phyloP scores from a whole-genome alignment of 1,139 yeast species.

The Lodderomyces beijingensis region DNA sequence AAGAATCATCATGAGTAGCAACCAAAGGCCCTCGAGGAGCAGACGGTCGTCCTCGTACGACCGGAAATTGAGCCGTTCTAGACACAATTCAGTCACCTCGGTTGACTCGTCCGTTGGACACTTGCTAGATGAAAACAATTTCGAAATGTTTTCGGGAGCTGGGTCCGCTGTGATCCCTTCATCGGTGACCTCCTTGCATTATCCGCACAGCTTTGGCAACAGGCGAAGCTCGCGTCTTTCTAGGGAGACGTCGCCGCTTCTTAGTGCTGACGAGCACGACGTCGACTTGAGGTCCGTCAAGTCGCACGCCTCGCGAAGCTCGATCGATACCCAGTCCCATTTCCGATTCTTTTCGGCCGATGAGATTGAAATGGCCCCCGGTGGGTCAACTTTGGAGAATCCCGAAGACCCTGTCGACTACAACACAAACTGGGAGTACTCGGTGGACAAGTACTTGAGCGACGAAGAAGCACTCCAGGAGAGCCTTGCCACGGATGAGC shows the following conservation, averaged over 20 bases:
- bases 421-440: slow-evolving; percentile 67
- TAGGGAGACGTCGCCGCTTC: slow-evolving; percentile 37
- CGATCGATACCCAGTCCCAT: slow-evolving; percentile 34
- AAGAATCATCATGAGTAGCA: slow-evolving; percentile 1
- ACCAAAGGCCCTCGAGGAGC: slow-evolving; percentile 5
- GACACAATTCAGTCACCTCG: slow-evolving; percentile 42
- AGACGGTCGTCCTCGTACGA: slow-evolving; percentile 28
- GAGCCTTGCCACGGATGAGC: background rate
- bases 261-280: slow-evolving; percentile 23
- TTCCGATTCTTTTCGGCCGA: slow-evolving; percentile 81
- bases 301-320: slow-evolving; percentile 26
- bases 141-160: slow-evolving; percentile 87
- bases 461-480: slow-evolving; percentile 5
- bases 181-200: slow-evolving; percentile 84
- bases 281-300: slow-evolving; percentile 24
- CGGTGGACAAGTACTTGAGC: slow-evolving; percentile 42
- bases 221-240: slow-evolving; percentile 24
- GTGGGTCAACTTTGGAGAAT: slow-evolving; percentile 74
- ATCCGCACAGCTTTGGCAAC: slow-evolving; percentile 48
- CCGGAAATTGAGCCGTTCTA: slow-evolving; percentile 21
- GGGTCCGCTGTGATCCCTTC: slow-evolving; percentile 87
- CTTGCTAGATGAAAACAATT: slow-evolving; percentile 44
- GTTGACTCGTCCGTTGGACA: slow-evolving; percentile 27
- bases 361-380: slow-evolving; percentile 83
- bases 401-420: slow-evolving; percentile 52